Conservation (phyloP, 805 yeast species). For the Kuraishia borneana region DNA sequence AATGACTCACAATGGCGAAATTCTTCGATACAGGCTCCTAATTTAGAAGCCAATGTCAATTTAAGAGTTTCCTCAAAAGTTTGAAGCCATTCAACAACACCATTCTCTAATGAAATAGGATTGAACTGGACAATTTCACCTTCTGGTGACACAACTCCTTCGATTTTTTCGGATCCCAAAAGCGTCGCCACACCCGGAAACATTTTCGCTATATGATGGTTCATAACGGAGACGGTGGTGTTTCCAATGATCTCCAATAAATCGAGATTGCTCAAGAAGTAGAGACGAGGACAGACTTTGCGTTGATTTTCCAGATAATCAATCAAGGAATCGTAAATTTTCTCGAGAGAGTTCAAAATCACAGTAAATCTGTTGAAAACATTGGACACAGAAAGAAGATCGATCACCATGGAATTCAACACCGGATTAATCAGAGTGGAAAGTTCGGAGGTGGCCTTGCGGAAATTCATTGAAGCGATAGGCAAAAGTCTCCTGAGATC, state of each 20-base stretch:
- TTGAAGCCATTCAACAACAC: conserved; percentile 52
- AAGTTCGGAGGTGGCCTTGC: conserved; percentile 51
- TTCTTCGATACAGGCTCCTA: conserved; percentile 2
- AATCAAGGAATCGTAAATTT: conserved; percentile 52
- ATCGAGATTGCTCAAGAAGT: conserved; percentile 87
- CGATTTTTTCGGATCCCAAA: conserved; percentile 16
- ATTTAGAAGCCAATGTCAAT: conserved; percentile 30
- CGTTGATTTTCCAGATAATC: conserved; percentile 79
- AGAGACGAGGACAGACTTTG: conserved; percentile 67
- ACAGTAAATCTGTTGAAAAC: conserved; percentile 35
- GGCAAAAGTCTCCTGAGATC: conserved; percentile 60
- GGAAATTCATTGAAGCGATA: conserved; percentile 56
- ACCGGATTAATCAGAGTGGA: conserved; percentile 36
- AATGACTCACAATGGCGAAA: conserved; percentile 15
- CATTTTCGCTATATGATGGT: conserved; percentile 58
- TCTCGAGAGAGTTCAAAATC: conserved; percentile 41
- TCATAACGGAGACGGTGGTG: conserved; percentile 30
- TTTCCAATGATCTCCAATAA: conserved; percentile 73
- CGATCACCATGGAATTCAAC: conserved; percentile 41
- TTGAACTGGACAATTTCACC: conserved; percentile 43
- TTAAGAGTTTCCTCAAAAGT: conserved; percentile 45
- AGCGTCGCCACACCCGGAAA: conserved; percentile 52
- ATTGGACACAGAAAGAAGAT: conserved; percentile 38
- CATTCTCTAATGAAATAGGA: conserved; percentile 26
- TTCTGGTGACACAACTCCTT: conserved; percentile 48